Evolutionary conservation across 345 rosid species (phyloP).

Genomic region (Rhodamnia rubescens): DNA sequence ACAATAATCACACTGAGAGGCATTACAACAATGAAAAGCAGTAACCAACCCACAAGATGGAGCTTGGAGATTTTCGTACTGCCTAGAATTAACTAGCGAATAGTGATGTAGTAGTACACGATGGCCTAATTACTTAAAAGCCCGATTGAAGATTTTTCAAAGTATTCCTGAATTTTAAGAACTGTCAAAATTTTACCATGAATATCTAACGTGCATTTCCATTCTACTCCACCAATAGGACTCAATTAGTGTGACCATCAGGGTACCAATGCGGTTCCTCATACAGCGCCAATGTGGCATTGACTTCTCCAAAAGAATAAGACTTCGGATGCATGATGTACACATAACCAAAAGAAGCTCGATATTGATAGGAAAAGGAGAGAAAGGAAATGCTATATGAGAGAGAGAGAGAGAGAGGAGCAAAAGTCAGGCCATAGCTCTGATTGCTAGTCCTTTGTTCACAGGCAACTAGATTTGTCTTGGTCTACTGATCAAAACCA

Average conservation of each 20-base stretch:
- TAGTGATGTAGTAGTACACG: background rate
- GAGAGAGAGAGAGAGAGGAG: background rate
- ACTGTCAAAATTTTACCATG: background rate
- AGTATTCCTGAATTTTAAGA: background rate
- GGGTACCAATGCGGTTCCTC: background rate
- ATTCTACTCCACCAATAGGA: background rate
- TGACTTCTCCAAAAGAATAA: background rate
- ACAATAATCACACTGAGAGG: background rate
- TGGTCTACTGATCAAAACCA: background rate
- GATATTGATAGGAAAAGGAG: background rate
- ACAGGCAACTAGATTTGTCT: background rate
- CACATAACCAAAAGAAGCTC: background rate
- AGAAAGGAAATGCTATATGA: too few species aligned
- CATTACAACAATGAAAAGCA: background rate
- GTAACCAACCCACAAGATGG: background rate
- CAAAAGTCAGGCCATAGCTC: background rate
- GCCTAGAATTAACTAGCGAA: background rate
- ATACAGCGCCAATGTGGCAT: background rate
- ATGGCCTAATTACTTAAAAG: background rate
- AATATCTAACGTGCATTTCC: background rate
- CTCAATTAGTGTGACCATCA: background rate
- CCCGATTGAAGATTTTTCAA: background rate
- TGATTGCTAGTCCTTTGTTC: background rate
- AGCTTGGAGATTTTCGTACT: background rate
- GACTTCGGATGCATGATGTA: background rate